Conservation (phyloP, 2,329 filamentous ascomycete genomes). For the Ophiostoma himal-ulmi region DNA sequence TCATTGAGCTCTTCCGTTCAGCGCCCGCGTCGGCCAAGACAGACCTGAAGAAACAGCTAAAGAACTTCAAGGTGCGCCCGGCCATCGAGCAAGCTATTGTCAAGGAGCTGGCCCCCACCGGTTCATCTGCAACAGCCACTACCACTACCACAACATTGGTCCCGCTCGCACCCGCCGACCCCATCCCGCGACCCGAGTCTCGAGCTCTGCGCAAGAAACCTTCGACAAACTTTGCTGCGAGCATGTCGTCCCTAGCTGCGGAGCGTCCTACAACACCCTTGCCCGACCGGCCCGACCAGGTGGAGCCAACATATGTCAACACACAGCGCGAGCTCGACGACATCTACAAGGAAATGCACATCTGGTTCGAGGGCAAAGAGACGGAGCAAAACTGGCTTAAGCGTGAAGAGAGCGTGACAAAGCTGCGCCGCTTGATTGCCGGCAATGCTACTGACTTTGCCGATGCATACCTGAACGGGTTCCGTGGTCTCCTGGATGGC, state of each 20-base stretch:
- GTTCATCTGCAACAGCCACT: slow-evolving; percentile 30
- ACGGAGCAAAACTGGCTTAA: slow-evolving; percentile 86
- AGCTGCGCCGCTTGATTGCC: slow-evolving; percentile 69
- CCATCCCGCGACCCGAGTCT: slow-evolving; percentile 37
- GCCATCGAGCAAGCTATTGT: slow-evolving; percentile 79
- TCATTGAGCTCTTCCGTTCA: slow-evolving; percentile 80
- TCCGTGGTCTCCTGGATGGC: slow-evolving; percentile 74
- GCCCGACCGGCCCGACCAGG: slow-evolving; percentile 58
- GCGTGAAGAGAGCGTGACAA: slow-evolving; percentile 73
- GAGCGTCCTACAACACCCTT: slow-evolving; percentile 57
- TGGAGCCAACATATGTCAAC: slow-evolving; percentile 79
- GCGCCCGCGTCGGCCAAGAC: slow-evolving; percentile 79
- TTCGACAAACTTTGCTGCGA: slow-evolving; percentile 41
- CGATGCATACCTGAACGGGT: slow-evolving; percentile 60
- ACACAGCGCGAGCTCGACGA: slow-evolving; percentile 85
- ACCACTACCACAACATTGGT: slow-evolving; percentile 22
- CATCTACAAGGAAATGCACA: slow-evolving; percentile 72
- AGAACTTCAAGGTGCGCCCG: slow-evolving; percentile 76
- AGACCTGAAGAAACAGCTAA: slow-evolving; percentile 80
- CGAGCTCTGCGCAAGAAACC: slow-evolving; percentile 28
- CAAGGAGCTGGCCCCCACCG: slow-evolving; percentile 58
- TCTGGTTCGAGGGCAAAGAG: slow-evolving; percentile 79
- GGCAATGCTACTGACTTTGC: slow-evolving; percentile 79
- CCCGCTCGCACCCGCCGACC: slow-evolving; percentile 23
- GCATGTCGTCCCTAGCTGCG: slow-evolving; percentile 43